phyloP scores from a whole-genome alignment of 148 eudicot genomes.

The Dysphania ambrosioides region DNA sequence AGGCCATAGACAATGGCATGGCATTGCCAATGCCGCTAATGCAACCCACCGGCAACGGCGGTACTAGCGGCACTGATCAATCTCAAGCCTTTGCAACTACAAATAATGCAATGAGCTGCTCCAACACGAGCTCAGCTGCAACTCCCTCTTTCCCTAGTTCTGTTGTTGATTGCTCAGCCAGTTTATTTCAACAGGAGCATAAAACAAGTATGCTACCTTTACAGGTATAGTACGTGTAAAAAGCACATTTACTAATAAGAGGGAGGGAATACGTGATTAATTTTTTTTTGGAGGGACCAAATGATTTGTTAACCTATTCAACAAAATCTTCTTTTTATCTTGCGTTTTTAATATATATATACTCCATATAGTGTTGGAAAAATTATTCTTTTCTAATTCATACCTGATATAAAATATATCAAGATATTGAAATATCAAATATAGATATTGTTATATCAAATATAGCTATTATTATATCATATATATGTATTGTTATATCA shows the following conservation, averaged over 20 bases:
- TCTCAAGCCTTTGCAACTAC: not conserved
- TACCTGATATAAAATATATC: no score
- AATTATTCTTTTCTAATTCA: no score
- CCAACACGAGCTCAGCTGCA: slow-evolving; percentile 20
- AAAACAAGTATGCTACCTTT: slow-evolving; percentile 17
- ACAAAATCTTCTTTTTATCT: no score
- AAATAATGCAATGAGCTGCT: slow-evolving; percentile 4
- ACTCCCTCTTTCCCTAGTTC: slow-evolving; percentile 13
- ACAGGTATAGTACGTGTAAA: slow-evolving; percentile 15
- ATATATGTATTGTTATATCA: no score
- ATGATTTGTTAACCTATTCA: no score
- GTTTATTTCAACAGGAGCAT: slow-evolving; percentile 17
- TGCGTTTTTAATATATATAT: no score
- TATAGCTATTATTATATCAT: no score
- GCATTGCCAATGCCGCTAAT: slow-evolving; percentile 14
- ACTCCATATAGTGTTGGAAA: no score
- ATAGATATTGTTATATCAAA: no score
- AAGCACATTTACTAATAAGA: no score
- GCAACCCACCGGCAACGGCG: slow-evolving; percentile 1
- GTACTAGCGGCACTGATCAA: not conserved
- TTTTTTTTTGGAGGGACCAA: not conserved
- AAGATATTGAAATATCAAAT: no score
- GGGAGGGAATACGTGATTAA: no score
- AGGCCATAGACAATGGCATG: slow-evolving; percentile 25
- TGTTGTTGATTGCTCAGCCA: slow-evolving; percentile 16